These are phyloP conservation scores for Mortierella polycephala DNA, from an alignment of 371 early-diverging fungal species.

Conservation along the genomic window DNA sequence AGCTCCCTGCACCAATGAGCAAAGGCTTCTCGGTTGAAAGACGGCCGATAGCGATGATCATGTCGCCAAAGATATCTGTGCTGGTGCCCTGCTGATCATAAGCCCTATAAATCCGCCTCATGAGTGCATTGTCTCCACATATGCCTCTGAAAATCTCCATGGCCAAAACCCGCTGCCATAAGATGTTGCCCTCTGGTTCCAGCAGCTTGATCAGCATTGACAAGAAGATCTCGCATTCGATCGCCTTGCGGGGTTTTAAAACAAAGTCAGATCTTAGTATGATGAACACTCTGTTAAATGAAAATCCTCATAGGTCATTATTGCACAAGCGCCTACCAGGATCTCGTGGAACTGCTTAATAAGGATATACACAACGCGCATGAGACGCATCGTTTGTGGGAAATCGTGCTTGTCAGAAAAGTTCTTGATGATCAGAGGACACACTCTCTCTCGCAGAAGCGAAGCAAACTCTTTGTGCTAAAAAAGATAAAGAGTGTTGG, in stretches of 20 bases:
- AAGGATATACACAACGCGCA: constrained; percentile 83
- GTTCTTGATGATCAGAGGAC: constrained; percentile 88
- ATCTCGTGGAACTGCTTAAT: constrained; percentile 82
- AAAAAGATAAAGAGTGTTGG: constrained; percentile 3
- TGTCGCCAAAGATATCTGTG: constrained; percentile 83
- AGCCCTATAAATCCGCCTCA: constrained; percentile 74
- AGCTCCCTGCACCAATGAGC: constrained; percentile 64
- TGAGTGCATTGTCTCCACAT: constrained; percentile 68
- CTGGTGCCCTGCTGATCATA: constrained; percentile 81
- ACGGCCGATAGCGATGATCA: constrained; percentile 81
- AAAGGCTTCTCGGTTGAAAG: constrained; percentile 85
- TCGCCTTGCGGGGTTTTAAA: constrained; percentile 27
- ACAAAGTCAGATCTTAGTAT: neutral
- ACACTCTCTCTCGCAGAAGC: constrained; percentile 82
- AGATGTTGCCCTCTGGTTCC: constrained; percentile 76
- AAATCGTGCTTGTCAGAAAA: constrained; percentile 92
- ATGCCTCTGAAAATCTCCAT: constrained; percentile 86
- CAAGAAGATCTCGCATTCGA: constrained; percentile 94
- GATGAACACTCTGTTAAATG: too few relatives aligned
- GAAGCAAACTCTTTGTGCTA: constrained; percentile 80
- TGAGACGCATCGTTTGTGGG: constrained; percentile 83
- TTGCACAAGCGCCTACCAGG: constrained; percentile 59
- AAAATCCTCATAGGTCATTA: neutral
- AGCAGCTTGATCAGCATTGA: constrained; percentile 87
- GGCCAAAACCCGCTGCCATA: constrained; percentile 91